Evolutionary conservation across 2,329 filamentous ascomycete genomes (phyloP).

Genomic region (Aspergillus calidoustus): DNA sequence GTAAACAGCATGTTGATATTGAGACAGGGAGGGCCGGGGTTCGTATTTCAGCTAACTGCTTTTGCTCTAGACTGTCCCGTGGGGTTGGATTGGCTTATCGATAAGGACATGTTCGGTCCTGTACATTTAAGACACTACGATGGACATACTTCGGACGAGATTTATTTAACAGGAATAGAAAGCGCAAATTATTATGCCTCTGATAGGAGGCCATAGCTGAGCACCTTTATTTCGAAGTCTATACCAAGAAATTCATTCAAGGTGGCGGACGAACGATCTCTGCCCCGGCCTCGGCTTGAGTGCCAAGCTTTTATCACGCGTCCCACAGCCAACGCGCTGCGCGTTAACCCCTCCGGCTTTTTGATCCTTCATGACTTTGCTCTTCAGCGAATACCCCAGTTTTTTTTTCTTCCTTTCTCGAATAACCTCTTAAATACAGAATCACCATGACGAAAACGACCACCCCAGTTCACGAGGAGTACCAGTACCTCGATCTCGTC

Average conservation of each 20-base stretch:
- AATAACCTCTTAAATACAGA: background rate
- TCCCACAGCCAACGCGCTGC: background rate
- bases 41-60: background rate
- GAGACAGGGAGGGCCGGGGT: background rate
- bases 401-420: background rate
- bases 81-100: background rate
- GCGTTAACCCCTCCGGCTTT: background rate
- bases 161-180: background rate
- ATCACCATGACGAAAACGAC: slow-evolving; percentile 11
- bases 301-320: background rate
- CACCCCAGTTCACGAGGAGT: slow-evolving; percentile 72
- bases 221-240: background rate
- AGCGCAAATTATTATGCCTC: background rate
- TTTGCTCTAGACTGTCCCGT: background rate
- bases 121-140: background rate
- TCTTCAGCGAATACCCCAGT: background rate
- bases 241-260: background rate
- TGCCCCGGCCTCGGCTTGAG: background rate
- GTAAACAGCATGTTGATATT: background rate
- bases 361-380: background rate
- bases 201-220: background rate
- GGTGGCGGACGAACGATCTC: background rate
- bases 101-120: background rate
- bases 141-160: background rate
- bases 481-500: slow-evolving; percentile 91